Evolutionary conservation across 108 stramenopile species (phyloP), one percentile per base, ranked within the genome.

Genomic region (Discostella stelligeroides): DNA sequence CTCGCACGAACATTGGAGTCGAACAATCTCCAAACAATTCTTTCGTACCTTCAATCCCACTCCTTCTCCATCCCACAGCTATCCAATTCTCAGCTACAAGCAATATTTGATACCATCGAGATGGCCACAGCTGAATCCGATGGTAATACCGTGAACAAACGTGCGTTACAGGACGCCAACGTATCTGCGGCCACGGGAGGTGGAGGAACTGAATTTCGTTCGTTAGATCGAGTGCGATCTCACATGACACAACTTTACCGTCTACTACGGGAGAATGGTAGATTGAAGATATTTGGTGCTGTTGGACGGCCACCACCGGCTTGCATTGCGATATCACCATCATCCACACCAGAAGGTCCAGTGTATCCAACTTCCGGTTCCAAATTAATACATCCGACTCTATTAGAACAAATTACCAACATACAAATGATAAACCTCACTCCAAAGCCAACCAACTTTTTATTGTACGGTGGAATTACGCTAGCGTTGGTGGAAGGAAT

Each of bases 171-270:
- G 45, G 79, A 80, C 38, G 62, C 66, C 38, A 83, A 60, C 40
- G 49, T 45, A 20, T 63, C 17, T 37, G 48, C 63, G 0, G 70
- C 62, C 18, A 20, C 43, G 34, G 34, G 34, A 34, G 6, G 21
- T 45, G 63, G 43, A 28, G 65, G 15, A 12, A 71, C 75, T 12
- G 79, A 88, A 49, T 87, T 84, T 34, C 84, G 85, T 13, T 48
- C 83, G 1, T 24, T 81, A 21, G 86, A 88, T 34, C 59, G 83
- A 30, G 83, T 81, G 7, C 75, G 92, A 12, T 69, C 69, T 1
- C 87, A 88, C 76, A 94, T 94, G 92, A 84, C 92, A 7, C 65
- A 82, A 18, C 80, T 94, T 75, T 94, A 94, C 63, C 28, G 69
- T n/a, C 49, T 79, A 13, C 41, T 90, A 25, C 63, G 82, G 43